Evolutionary conservation across 2,329 filamentous ascomycete species (phyloP).

Genomic region (Colletotrichum sidae): DNA sequence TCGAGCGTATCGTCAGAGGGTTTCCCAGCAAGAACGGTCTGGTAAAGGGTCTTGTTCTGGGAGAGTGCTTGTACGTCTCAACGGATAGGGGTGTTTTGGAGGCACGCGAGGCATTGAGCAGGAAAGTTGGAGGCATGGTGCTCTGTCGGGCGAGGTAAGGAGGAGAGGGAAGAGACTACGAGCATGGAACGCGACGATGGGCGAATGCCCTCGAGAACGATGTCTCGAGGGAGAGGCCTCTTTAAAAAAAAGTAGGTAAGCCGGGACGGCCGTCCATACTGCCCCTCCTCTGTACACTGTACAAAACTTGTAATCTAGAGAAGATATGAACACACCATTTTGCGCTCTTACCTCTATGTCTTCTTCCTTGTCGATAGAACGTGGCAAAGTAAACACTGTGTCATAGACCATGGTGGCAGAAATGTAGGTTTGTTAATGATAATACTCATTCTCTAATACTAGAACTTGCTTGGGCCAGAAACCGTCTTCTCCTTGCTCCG

Average conservation of each 20-base stretch:
- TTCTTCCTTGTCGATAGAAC: no score
- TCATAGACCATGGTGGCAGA: no score
- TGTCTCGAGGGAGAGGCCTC: conserved; percentile 18
- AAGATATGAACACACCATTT: conserved; percentile 34
- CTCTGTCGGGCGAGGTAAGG: conserved; percentile 74
- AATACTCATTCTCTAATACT: conserved; percentile 33
- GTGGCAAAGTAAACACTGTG: no score
- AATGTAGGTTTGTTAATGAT: conserved; percentile 2
- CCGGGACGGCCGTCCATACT: background rate
- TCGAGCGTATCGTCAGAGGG: conserved; percentile 77
- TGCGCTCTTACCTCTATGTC: background rate
- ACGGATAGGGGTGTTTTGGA: conserved; percentile 86
- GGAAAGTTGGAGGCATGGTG: conserved; percentile 82
- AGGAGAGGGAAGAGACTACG: background rate
- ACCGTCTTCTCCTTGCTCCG: conserved; percentile 30
- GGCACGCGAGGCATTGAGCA: conserved; percentile 82
- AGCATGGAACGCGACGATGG: background rate
- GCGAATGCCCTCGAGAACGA: conserved; percentile 1
- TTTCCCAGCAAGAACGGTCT: conserved; percentile 73
- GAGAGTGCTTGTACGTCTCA: conserved; percentile 84
- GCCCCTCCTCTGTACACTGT: conserved; percentile 23
- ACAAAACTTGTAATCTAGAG: conserved; percentile 35
- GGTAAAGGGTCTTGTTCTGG: conserved; percentile 79
- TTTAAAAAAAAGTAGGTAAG: background rate
- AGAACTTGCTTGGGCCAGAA: conserved; percentile 28